Conservation (phyloP, 2,329 filamentous ascomycete species). For the Tolypocladium cylindrosporum region DNA sequence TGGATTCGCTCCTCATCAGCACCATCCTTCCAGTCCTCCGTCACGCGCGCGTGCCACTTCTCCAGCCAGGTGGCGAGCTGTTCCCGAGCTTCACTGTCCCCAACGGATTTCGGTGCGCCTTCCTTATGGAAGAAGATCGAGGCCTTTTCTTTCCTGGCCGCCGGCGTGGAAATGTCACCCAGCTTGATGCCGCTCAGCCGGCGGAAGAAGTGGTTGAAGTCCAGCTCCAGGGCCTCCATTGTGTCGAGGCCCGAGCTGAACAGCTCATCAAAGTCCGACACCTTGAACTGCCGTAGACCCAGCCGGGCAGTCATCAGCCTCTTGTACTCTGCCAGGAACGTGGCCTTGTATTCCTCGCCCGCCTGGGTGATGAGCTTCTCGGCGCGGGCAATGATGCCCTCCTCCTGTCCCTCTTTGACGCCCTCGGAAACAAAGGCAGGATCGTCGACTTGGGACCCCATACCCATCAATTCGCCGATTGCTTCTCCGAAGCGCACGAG, state of each 20-base stretch:
- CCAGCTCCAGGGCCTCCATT: constrained; percentile 71
- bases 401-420: constrained; percentile 50
- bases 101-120: constrained; percentile 47
- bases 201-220: constrained; percentile 93
- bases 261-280: constrained; percentile 67
- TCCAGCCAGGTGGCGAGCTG: constrained; percentile 71
- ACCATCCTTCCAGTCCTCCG: constrained; percentile 64
- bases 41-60: constrained; percentile 61
- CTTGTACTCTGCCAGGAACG: constrained; percentile 86
- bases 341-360: constrained; percentile 79
- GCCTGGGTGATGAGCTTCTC: constrained; percentile 72
- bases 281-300: constrained; percentile 60
- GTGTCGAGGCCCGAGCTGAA: constrained; percentile 77
- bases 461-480: constrained; percentile 78
- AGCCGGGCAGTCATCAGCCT: constrained; percentile 70
- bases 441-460: constrained; percentile 62
- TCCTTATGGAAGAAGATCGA: constrained; percentile 72
- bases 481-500: constrained; percentile 83
- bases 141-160: constrained; percentile 52
- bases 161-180: constrained; percentile 52
- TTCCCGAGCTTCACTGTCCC: constrained; percentile 53
- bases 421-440: constrained; percentile 62
- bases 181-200: constrained; percentile 57
- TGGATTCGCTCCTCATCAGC: constrained; percentile 52
- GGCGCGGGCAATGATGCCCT: constrained; percentile 65